phyloP scores from a whole-genome alignment of 306 rosid genomes.

The Quercus rubra region DNA sequence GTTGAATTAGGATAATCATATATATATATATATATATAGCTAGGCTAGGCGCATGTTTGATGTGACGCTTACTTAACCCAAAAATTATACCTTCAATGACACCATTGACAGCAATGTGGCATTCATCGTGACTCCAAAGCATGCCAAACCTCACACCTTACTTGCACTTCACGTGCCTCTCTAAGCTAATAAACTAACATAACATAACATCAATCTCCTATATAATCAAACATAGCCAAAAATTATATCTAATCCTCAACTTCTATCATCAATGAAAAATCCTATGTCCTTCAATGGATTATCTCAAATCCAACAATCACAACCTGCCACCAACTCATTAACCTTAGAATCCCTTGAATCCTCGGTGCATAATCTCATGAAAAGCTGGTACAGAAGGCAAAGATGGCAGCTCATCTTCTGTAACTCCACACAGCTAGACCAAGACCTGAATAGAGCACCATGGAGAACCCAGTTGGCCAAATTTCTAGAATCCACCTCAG shows the following conservation, averaged over 20 bases:
- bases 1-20: not conserved
- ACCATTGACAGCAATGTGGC: constrained; percentile 5
- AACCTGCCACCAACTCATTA: constrained; percentile 19
- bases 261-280: constrained; percentile 26
- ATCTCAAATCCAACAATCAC: constrained; percentile 22
- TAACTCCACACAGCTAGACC: constrained; percentile 16
- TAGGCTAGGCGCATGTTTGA: constrained; percentile 22
- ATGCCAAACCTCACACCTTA: constrained; percentile 22
- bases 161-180: constrained; percentile 44
- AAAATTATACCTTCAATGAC: not conserved
- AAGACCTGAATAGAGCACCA: constrained; percentile 27
- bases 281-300: constrained; percentile 24
- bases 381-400: constrained; percentile 51
- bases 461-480: constrained; percentile 53
- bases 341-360: constrained; percentile 36
- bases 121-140: constrained; percentile 51
- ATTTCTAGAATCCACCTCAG: constrained; percentile 55
- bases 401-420: constrained; percentile 32
- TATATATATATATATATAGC: no score
- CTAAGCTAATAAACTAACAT: constrained; percentile 2
- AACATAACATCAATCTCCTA: not conserved
- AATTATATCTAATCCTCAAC: not conserved
- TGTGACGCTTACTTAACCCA: not conserved
- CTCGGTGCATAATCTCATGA: constrained; percentile 42
- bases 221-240: not conserved